Conservation (phyloP, 163 green algal genomes). For the Smithsoniella earleae region DNA sequence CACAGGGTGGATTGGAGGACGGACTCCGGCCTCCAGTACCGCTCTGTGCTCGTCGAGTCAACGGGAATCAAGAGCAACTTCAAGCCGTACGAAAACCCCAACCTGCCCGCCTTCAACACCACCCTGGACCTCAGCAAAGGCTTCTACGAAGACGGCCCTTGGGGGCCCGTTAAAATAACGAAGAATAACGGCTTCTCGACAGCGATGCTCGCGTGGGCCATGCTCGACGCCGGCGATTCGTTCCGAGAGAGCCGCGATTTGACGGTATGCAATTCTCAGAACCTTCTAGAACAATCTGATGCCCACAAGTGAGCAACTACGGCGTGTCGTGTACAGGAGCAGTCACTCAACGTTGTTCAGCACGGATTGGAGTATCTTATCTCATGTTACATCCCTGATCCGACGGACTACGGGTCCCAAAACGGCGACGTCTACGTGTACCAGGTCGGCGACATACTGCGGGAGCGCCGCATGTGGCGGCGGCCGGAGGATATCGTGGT, state of each 20-base stretch:
- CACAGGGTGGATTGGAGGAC: slow-evolving; percentile 42
- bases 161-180: slow-evolving; percentile 17
- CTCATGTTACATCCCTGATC: slow-evolving; percentile 28
- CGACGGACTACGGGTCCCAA: slow-evolving; percentile 1
- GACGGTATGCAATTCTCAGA: background rate
- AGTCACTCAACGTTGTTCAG: slow-evolving; percentile 30
- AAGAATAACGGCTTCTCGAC: slow-evolving; percentile 27
- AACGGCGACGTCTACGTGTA: slow-evolving; percentile 22
- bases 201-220: slow-evolving; percentile 25
- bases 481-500: slow-evolving; percentile 19
- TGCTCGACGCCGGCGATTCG: background rate
- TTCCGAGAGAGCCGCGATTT: slow-evolving; percentile 17
- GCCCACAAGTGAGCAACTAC: background rate
- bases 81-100: slow-evolving; percentile 2
- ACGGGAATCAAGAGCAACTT: background rate
- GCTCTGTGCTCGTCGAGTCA: background rate
- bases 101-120: slow-evolving; percentile 12
- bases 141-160: slow-evolving; percentile 4
- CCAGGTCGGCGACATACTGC: slow-evolving; percentile 11
- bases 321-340: slow-evolving; percentile 8
- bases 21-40: slow-evolving; percentile 40
- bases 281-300: background rate
- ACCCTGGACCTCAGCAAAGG: slow-evolving; percentile 1
- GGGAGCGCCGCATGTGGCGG: background rate
- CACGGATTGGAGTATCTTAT: slow-evolving; percentile 17